Evolutionary conservation across 768 basidiomycete genomes (phyloP), one percentile per base, ranked within the genome.

Genomic region (Ramaria sp.): DNA sequence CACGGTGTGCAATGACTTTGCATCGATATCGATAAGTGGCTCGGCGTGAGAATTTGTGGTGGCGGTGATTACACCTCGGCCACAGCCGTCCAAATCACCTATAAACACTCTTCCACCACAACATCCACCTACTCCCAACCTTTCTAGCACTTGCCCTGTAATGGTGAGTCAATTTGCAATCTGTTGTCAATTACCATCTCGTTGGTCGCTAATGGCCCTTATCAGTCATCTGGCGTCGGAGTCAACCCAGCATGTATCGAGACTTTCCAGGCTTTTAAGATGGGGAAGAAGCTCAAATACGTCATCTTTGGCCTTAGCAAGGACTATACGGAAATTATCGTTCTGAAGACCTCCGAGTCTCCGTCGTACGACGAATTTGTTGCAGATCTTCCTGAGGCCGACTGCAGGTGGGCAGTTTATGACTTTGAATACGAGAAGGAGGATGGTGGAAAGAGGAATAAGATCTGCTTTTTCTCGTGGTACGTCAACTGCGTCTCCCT

Each of bases 371-470:
- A 92, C 0, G 75, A 77, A 0, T 97, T 98, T 68, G 43, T 91
- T 51, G 67, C 38, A 1, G 80, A 84, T 63, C 75, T 98, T 57
- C 92, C 94, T 1, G 79, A 84, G 67, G 64, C 64, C 30, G 80
- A 86, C 59, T 89, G 87, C 66, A 75, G 88, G 71, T 99, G 83
- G 81, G 94, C 87, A n/a, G 79, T 97, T 22, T 95, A 92, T 65
- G 93, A 98, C 69, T 85, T 94, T 60, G 84, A 89, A 63, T 97
- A 78, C 64, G 78, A 85, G 73, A 81, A 78, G 67, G 83, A 78
- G 55, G 86, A 76, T 34, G 78, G 74, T 53, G 88, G 88, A 38
- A 83, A 78, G 72, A 79, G 93, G 71, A 91, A 83, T 76, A 98
- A 96, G 76, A 74, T 97, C 57, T 70, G 75, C 62, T 94, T 97